Base-by-base conservation (phyloP, 2,329 filamentous ascomycete species). In the Fusarium odoratissimum region DNA sequence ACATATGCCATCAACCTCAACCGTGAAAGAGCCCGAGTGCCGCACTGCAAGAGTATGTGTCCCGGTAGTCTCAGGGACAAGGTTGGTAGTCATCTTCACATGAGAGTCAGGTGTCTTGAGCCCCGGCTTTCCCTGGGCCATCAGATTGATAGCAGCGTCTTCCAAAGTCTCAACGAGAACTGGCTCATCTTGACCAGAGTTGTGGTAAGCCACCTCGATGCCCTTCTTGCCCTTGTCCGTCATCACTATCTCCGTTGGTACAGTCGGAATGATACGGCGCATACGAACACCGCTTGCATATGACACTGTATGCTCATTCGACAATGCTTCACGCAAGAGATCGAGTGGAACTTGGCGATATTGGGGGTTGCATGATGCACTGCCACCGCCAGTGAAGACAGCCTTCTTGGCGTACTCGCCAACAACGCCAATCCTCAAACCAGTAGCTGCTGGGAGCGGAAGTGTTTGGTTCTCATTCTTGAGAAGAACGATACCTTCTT, bases 401-500 rank as follows among this genome's bases (percentile, higher is more conserved):
- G 54, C 31, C 13, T 14, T 28, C 4, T 19, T 48, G 0, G 54
- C 54, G 1, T 57, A 57, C 23, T 57, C 41, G 0, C 54, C 54
- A 17, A 57, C 11, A 1, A 57, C 54, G 19, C n/a, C 54, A 1
- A 57, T 2, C 1, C 0, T 33, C 0, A 37, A 1, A 4, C n/a
- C 30, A 19, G 0, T n/a, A 1, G 30, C 17, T 1, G 8, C 0
- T 25, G n/a, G 16, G 3, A 57, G 8, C 0, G 40, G 54, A 19
- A 57, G 54, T 7, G 58, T 30, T 7, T 42, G 16, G 6, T 58
- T 28, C 3, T 59, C 54, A 8, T 75, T 75, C n/a, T 75, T 75
- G 0, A 75, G 49, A 40, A 75, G 49, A 16, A 75, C 48, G 5
- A 75, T 64, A 1, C 71, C 71, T 4, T 59, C 58, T 0, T 52